Conservation (phyloP, 2,329 filamentous ascomycete species). For the Fusarium veterinarium region DNA sequence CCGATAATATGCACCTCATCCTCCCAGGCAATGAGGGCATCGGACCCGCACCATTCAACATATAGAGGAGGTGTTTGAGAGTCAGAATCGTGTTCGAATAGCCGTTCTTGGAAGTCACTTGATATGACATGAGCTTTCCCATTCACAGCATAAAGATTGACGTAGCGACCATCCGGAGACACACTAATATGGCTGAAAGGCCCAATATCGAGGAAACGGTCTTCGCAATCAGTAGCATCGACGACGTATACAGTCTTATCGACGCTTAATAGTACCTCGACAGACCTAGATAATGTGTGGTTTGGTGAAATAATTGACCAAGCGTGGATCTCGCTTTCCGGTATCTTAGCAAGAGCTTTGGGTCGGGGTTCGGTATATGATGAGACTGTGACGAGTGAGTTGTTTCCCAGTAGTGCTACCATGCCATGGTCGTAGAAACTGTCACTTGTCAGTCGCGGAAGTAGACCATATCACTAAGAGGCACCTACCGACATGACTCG, state of each 20-base stretch:
- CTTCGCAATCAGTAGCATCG: slow-evolving; percentile 90
- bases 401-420: slow-evolving; percentile 90
- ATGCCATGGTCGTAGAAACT: slow-evolving; percentile 91
- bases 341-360: slow-evolving; percentile 79
- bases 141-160: slow-evolving; percentile 86
- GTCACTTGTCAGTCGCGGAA: slow-evolving; percentile 21
- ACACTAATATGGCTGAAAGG: slow-evolving; percentile 92
- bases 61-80: slow-evolving; percentile 87
- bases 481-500: slow-evolving; percentile 75
- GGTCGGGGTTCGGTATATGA: slow-evolving; percentile 92
- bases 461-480: neutral
- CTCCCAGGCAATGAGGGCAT: slow-evolving; percentile 96
- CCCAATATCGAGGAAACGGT: slow-evolving; percentile 89
- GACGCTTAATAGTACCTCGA: slow-evolving; percentile 91
- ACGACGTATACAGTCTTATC: slow-evolving; percentile 85
- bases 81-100: slow-evolving; percentile 91
- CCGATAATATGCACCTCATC: slow-evolving; percentile 96
- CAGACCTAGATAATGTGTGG: slow-evolving; percentile 89
- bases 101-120: slow-evolving; percentile 91
- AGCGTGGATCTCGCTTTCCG: slow-evolving; percentile 82
- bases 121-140: slow-evolving; percentile 93
- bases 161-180: slow-evolving; percentile 89
- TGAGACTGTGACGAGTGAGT: slow-evolving; percentile 85
- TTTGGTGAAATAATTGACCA: slow-evolving; percentile 92
- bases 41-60: slow-evolving; percentile 95